phyloP scores from a whole-genome alignment of 2,329 filamentous ascomycete species.

The Rhynchosporium agropyri region DNA sequence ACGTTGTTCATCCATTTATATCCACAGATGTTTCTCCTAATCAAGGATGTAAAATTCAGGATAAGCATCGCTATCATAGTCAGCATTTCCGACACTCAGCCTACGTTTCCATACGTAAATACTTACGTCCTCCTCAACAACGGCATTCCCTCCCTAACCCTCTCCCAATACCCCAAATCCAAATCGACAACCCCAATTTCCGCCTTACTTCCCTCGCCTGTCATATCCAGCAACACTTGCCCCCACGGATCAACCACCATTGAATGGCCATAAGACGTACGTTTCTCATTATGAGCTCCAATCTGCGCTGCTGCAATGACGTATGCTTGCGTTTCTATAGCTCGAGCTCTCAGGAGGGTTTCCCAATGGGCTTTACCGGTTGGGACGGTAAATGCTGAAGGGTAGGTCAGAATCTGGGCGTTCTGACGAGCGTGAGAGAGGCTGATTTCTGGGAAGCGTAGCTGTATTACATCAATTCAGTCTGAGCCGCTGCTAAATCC shows the following conservation, averaged over 20 bases:
- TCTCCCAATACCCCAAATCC: conserved; percentile 54
- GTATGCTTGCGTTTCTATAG: conserved; percentile 87
- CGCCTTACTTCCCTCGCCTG: conserved; percentile 50
- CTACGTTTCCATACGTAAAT: neutral
- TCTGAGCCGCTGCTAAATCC: neutral
- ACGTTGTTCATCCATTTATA: neutral
- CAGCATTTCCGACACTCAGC: neutral
- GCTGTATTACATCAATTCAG: conserved; percentile 39
- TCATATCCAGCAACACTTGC: conserved; percentile 66
- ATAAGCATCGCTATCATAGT: conserved; percentile 34
- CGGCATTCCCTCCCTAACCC: conserved; percentile 58
- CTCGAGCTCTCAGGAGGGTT: conserved; percentile 73
- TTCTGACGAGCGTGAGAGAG: conserved; percentile 65
- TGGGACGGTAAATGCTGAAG: conserved; percentile 85
- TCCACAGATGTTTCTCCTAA: neutral
- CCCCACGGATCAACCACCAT: conserved; percentile 91
- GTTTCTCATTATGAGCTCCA: conserved; percentile 72
- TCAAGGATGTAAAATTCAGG: conserved; percentile 21
- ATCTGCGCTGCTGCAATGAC: conserved; percentile 85
- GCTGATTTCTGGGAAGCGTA: conserved; percentile 79
- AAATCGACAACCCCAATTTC: conserved; percentile 55
- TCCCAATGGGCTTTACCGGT: conserved; percentile 90
- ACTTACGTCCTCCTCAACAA: conserved; percentile 52
- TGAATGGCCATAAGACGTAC: conserved; percentile 82
- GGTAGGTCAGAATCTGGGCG: conserved; percentile 81